phyloP scores from a whole-genome alignment of 768 basidiomycete genomes.

The Leccinum subgranulosum region DNA sequence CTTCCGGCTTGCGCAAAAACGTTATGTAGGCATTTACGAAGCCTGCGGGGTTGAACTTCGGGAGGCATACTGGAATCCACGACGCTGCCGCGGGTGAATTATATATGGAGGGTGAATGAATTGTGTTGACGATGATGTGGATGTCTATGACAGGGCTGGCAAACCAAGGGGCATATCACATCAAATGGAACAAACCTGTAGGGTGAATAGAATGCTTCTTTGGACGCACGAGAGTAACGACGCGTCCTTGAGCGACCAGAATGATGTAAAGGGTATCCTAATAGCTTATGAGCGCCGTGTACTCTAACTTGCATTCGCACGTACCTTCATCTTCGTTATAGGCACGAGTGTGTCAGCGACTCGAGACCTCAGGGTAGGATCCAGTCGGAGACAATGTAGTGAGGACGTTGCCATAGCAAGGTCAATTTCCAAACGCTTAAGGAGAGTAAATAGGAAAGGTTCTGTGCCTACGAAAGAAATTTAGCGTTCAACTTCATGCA shows the following conservation, averaged over 20 bases:
- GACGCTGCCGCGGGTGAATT: conserved; percentile 79
- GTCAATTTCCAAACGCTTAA: conserved; percentile 70
- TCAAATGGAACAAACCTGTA: conserved; percentile 51
- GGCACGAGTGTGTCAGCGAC: conserved; percentile 83
- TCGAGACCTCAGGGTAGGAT: conserved; percentile 62
- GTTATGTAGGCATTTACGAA: conserved; percentile 92
- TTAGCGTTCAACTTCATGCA: not conserved
- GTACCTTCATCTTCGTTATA: conserved; percentile 73
- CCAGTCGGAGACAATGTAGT: conserved; percentile 75
- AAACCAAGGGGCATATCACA: not conserved
- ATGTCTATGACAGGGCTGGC: conserved; percentile 50
- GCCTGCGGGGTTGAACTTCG: conserved; percentile 85
- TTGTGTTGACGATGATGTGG: conserved; percentile 88
- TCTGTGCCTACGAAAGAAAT: conserved; percentile 63
- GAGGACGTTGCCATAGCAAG: conserved; percentile 81
- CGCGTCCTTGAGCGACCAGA: conserved; percentile 71
- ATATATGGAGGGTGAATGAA: conserved; percentile 75
- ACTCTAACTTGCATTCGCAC: not conserved
- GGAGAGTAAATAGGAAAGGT: conserved; percentile 69
- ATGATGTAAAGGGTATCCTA: conserved; percentile 92
- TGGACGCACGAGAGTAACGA: conserved; percentile 86
- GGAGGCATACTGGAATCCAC: conserved; percentile 95
- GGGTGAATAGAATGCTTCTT: conserved; percentile 95
- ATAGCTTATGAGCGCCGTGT: not conserved
- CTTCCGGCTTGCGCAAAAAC: conserved; percentile 50